Base-by-base conservation (phyloP, 495 filamentous ascomycete species). In the Articulospora tetracladia region DNA sequence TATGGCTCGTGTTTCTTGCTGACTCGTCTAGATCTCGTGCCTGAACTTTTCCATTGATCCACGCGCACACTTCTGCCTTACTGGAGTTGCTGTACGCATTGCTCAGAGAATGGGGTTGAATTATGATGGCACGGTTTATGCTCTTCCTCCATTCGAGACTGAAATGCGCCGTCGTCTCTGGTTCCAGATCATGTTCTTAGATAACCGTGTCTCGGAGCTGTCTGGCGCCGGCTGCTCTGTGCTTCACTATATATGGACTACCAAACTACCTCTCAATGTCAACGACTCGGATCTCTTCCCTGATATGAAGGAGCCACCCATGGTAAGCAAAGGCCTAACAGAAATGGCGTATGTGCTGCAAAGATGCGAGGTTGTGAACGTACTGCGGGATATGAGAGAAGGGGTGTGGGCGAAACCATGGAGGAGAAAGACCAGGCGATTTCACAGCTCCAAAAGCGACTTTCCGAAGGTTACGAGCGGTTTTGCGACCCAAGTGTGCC, bases 181-280 rank as follows among this genome's bases (percentile, higher is more conserved):
- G 80, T 87, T 80, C 79, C 82, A 86, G 58, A 72, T 88, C 1
- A 68, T 77, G 32, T 69, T 79, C 11, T 70, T 88, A 2, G 86
- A 89, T 54, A 70, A 68, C 19, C 72, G 77, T 24, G 74, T 78
- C 0, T 71, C 75, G 26, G 79, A 87, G 58, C 75, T 87, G 28
- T 83, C 86, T 46, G 88, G 88, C 28, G 83, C 93, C 63, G 91
- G 92, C 53, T 86, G 92, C 66, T 90, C 90, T 0, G 87, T 88
- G 25, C 88, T 94, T 3, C 85, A 81, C 19, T 86, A 95, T 24
- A 70, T 83, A 17, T 64, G 65, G 76, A 82, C 58, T 75, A 79
- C 24, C 65, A 77, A 79, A 55, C 41, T 58, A 19, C 74, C 76
- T 0, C 61, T 64, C 1, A 77, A 77, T 62, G 36, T 78, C 25